Conservation (phyloP, 768 basidiomycete genomes). For the Hydnum rufescens region DNA sequence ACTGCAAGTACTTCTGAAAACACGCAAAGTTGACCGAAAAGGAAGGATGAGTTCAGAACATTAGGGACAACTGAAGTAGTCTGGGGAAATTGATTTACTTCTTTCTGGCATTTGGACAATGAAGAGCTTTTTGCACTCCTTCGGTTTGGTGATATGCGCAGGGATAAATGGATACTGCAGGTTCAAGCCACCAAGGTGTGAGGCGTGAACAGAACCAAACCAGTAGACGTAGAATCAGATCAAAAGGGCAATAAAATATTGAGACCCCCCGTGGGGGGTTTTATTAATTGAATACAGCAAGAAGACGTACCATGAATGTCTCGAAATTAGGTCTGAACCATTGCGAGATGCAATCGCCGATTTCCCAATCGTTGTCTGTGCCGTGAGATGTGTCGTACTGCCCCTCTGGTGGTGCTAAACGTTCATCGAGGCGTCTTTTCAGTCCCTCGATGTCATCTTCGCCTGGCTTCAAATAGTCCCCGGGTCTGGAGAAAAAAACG, state of each 20-base stretch:
- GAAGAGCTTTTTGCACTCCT: conserved; percentile 94
- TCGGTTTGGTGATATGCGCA: conserved; percentile 91
- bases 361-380: conserved; percentile 83
- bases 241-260: no score
- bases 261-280: background rate
- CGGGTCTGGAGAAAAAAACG: conserved; percentile 38
- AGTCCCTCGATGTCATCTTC: conserved; percentile 87
- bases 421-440: conserved; percentile 71
- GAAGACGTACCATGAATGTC: conserved; percentile 75
- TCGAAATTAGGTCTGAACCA: conserved; percentile 99
- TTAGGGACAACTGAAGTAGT: background rate
- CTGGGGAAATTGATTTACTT: conserved; percentile 39
- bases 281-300: background rate
- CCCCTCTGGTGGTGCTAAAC: conserved; percentile 60
- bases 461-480: conserved; percentile 95
- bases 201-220: conserved; percentile 6
- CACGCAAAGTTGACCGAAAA: background rate
- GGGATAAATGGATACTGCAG: conserved; percentile 80
- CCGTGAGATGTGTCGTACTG: conserved; percentile 59
- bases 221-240: conserved; percentile 13
- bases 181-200: background rate
- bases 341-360: conserved; percentile 88
- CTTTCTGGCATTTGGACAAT: conserved; percentile 88
- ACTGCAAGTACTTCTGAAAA: conserved; percentile 78
- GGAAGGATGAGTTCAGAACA: background rate